A percentile compares a stretch with the other conserved stretches of the same genome.
Evolutionary conservation across 1,139 yeast genomes (phyloP).

Genomic region (Saccharomyces pastorianus): DNA sequence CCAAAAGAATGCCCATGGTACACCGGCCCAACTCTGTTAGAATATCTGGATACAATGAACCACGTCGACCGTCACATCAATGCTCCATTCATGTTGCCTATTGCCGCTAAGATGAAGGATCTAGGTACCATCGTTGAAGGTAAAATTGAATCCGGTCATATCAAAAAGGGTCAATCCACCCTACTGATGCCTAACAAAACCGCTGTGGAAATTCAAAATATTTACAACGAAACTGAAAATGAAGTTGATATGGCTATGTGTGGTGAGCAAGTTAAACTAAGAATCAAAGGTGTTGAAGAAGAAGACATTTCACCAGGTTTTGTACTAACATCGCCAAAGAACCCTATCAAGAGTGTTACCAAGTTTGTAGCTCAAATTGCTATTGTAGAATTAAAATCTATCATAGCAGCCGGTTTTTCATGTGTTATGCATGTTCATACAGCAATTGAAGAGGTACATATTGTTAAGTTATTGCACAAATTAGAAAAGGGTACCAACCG

Average conservation of each 20-base stretch:
- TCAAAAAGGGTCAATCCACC: slow-evolving; percentile 68
- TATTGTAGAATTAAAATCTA: slow-evolving; percentile 89
- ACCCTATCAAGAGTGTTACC: slow-evolving; percentile 87
- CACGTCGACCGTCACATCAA: slow-evolving; percentile 78
- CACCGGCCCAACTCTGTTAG: slow-evolving; percentile 83
- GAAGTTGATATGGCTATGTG: slow-evolving; percentile 86
- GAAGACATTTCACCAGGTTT: slow-evolving; percentile 90
- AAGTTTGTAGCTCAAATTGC: slow-evolving; percentile 94
- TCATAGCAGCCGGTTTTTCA: slow-evolving; percentile 88
- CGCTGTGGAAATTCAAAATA: slow-evolving; percentile 72
- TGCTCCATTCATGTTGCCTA: slow-evolving; percentile 96
- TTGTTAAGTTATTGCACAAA: slow-evolving; percentile 79
- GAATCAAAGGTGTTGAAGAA: slow-evolving; percentile 92
- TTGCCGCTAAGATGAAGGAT: slow-evolving; percentile 90
- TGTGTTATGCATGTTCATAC: slow-evolving; percentile 99
- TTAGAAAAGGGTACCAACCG: slow-evolving; percentile 95
- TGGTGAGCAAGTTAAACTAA: slow-evolving; percentile 95
- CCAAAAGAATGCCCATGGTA: slow-evolving; percentile 83
- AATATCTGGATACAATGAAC: slow-evolving; percentile 76
- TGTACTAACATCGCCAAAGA: slow-evolving; percentile 75
- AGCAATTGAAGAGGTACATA: slow-evolving; percentile 89
- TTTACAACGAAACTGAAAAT: slow-evolving; percentile 90
- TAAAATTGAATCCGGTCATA: slow-evolving; percentile 91
- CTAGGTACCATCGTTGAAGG: slow-evolving; percentile 97
- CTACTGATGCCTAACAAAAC: slow-evolving; percentile 88